Evolutionary conservation across 768 basidiomycete genomes (phyloP), one percentile per base, ranked within the genome.

Genomic region (Tephrocybe rancida): DNA sequence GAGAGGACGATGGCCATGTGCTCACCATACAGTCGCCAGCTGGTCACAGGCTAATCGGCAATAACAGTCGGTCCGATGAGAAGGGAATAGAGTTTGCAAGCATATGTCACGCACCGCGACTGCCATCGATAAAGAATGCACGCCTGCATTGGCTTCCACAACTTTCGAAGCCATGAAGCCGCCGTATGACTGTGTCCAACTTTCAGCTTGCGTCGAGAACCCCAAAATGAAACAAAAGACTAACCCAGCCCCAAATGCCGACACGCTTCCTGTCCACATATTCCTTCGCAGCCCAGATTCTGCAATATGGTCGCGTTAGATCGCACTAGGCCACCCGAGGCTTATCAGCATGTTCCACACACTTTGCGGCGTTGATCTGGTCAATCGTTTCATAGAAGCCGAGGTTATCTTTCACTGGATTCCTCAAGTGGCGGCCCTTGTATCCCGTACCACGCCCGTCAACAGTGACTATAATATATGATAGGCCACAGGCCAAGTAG

Each of bases 181-280:
- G 9, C 96, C 96, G 63, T 95, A 98, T 8, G 91, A 94, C 95
- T 95, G 61, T 7, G 25, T 2, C 27, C 27, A 38, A 52, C 27
- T 54, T 46, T 48, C 39, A 30, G 34, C 34, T 29, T 35, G 29
- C 60, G 38, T 54, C 37, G 24, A 44, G 58, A 44, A 47, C 43
- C 21, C 16, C 25, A 24, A 16, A 25, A 52, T 47, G 24, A 48
- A 55, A 44, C 34, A 50, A 8, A 44, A 5, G 11, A 73, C 89
- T 66, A 57, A 94, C 92, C 96, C 97, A 98, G 38, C 97, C 97
- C 95, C 95, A 98, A 46, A 98, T 88, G 0, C 96, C 97, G 43
- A 98, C 90, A 41, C 94, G 78, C 67, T 82, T 84, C 34, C 84
- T 76, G 67, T 99, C 97, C 1, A 98, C 89, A 65, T 98, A 98